Conservation (phyloP, 2,329 filamentous ascomycete genomes). For the Alternaria ventricosa region DNA sequence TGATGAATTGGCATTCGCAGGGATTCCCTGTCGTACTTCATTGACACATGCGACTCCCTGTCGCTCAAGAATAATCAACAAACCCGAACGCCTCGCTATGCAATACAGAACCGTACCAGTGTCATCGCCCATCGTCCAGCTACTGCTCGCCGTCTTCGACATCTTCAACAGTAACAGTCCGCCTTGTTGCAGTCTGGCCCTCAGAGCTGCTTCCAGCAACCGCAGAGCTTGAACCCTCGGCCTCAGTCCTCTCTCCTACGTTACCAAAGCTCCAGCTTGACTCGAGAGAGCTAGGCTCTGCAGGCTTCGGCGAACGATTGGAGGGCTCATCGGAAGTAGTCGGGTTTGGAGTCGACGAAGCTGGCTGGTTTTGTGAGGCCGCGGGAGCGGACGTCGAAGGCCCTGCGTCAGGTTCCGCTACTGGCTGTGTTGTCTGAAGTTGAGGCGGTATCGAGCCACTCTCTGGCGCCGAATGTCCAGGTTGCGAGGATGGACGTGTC, state of each 20-base stretch:
- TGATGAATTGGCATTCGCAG: slow-evolving; percentile 14
- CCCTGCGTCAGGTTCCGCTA: not conserved
- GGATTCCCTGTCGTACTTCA: slow-evolving; percentile 7
- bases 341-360: slow-evolving; percentile 3
- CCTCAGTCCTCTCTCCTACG: slow-evolving; percentile 31
- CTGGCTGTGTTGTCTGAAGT: not conserved
- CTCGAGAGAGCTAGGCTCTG: slow-evolving; percentile 39
- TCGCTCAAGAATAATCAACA: slow-evolving; percentile 4
- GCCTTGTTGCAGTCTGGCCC: slow-evolving; percentile 27
- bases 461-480: slow-evolving; percentile 10
- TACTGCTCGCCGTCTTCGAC: slow-evolving; percentile 36
- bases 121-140: slow-evolving; percentile 8
- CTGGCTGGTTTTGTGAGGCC: slow-evolving; percentile 10
- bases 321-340: slow-evolving; percentile 9
- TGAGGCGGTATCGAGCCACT: not conserved
- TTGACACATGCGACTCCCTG: not conserved
- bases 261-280: slow-evolving; percentile 49
- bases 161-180: slow-evolving; percentile 43
- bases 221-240: slow-evolving; percentile 38
- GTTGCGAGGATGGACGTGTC: slow-evolving; percentile 6
- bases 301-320: slow-evolving; percentile 29
- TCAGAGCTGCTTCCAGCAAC: slow-evolving; percentile 34
- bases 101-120: slow-evolving; percentile 23
- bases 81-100: slow-evolving; percentile 48
- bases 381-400: slow-evolving; percentile 6